Evolutionary conservation across 306 rosid genomes (phyloP).

Genomic region (Trichosanthes cucumerina): DNA sequence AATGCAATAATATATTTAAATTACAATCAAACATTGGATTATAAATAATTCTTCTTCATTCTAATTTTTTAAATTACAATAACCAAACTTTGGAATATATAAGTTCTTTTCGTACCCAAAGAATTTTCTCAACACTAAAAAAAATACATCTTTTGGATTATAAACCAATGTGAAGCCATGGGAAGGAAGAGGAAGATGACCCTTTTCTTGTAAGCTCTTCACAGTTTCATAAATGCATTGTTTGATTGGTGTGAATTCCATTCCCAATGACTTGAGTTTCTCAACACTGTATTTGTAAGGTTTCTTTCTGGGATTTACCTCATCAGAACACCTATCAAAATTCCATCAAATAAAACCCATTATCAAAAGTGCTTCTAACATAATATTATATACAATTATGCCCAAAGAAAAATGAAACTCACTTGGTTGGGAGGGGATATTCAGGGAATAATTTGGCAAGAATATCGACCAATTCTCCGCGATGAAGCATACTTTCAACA

Average conservation of each 20-base stretch:
- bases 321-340: slow-evolving; percentile 61
- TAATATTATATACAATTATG: too few relatives aligned
- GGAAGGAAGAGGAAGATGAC: slow-evolving; percentile 47
- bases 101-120: too few relatives aligned
- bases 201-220: slow-evolving; percentile 68
- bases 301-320: slow-evolving; percentile 54
- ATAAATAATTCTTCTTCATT: too few relatives aligned
- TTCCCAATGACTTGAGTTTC: slow-evolving; percentile 60
- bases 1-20: too few relatives aligned
- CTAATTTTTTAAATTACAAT: too few relatives aligned
- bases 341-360: not conserved
- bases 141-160: too few relatives aligned
- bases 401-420: too few relatives aligned
- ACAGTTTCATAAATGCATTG: slow-evolving; percentile 73
- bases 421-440: slow-evolving; percentile 76
- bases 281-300: slow-evolving; percentile 62
- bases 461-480: slow-evolving; percentile 71
- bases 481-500: slow-evolving; percentile 62
- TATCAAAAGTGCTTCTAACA: too few relatives aligned
- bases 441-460: slow-evolving; percentile 60
- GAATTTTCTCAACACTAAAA: too few relatives aligned
- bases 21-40: too few relatives aligned
- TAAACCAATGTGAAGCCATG: too few relatives aligned
- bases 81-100: too few relatives aligned
- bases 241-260: slow-evolving; percentile 61